A percentile compares a stretch with the other conserved stretches of the same genome.
phyloP scores from a whole-genome alignment of 2,329 filamentous ascomycete genomes.

The Aspergillus alliaceus region DNA sequence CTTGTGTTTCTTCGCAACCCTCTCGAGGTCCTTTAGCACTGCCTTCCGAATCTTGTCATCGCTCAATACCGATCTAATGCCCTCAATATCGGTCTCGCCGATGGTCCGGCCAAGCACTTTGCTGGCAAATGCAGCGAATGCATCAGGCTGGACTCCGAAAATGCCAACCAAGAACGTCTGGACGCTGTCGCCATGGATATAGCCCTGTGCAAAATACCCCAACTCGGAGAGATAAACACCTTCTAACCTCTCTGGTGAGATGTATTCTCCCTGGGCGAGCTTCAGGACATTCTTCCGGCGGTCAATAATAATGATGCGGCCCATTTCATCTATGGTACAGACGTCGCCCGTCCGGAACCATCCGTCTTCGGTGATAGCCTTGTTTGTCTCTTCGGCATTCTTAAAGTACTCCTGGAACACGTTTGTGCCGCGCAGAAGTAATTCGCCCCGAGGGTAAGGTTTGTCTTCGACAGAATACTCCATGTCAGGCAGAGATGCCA shows the following conservation, averaged over 20 bases:
- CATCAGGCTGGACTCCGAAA: slow-evolving; percentile 82
- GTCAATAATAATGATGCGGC: slow-evolving; percentile 90
- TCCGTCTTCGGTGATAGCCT: slow-evolving; percentile 79
- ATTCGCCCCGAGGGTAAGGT: slow-evolving; percentile 85
- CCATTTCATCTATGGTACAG: slow-evolving; percentile 76
- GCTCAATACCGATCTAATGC: slow-evolving; percentile 63
- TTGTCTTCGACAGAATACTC: slow-evolving; percentile 87
- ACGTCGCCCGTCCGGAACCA: slow-evolving; percentile 99
- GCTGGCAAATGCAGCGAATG: slow-evolving; percentile 78
- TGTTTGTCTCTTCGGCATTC: slow-evolving; percentile 82
- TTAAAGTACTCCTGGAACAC: slow-evolving; percentile 88
- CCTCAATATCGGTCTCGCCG: slow-evolving; percentile 24
- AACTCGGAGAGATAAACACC: slow-evolving; percentile 86
- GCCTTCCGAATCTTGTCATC: slow-evolving; percentile 72
- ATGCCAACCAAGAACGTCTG: slow-evolving; percentile 81
- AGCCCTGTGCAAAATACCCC: slow-evolving; percentile 74
- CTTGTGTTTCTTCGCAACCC: slow-evolving; percentile 76
- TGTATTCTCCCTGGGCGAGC: slow-evolving; percentile 95
- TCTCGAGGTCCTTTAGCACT: slow-evolving; percentile 75
- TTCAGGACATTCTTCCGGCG: slow-evolving; percentile 99
- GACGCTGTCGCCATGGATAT: slow-evolving; percentile 84
- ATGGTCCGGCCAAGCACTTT: slow-evolving; percentile 72
- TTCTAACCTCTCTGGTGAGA: slow-evolving; percentile 95
- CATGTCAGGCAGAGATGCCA: slow-evolving; percentile 88
- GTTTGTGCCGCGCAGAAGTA: slow-evolving; percentile 77